Evolutionary conservation across 2,329 filamentous ascomycete species (phyloP).

Genomic region (Colletotrichum melonis): DNA sequence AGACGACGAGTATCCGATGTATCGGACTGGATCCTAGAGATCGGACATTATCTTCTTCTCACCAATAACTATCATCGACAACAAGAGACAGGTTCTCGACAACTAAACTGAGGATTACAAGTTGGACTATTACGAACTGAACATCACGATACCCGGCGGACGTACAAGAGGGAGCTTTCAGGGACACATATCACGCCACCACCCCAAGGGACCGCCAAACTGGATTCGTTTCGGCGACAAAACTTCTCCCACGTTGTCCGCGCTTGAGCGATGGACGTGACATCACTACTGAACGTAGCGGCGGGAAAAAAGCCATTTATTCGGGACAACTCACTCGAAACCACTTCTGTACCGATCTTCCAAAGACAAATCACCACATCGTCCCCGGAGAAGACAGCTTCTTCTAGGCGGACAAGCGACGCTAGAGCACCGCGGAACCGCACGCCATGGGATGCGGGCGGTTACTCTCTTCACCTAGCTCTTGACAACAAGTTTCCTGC

Average conservation of each 20-base stretch:
- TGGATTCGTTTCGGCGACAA: conserved; percentile 30
- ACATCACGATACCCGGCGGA: background rate
- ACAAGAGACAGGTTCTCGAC: background rate
- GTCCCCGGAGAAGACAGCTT: conserved; percentile 32
- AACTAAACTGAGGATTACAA: background rate
- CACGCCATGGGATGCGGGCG: conserved; percentile 63
- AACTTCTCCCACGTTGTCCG: conserved; percentile 30
- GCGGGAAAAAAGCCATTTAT: conserved; percentile 36
- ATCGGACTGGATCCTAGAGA: conserved; percentile 36
- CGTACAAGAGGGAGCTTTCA: background rate
- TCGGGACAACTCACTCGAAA: conserved; percentile 28
- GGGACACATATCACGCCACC: background rate
- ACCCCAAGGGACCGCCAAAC: conserved; percentile 28
- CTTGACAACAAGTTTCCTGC: conserved; percentile 50
- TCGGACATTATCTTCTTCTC: conserved; percentile 15
- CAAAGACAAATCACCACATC: conserved; percentile 18
- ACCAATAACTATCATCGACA: background rate
- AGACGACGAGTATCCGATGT: conserved; percentile 34
- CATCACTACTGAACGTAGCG: conserved; percentile 38
- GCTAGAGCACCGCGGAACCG: conserved; percentile 43
- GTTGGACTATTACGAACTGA: background rate
- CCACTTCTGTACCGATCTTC: conserved; percentile 19
- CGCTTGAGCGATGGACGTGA: conserved; percentile 39
- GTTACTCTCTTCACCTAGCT: conserved; percentile 58
- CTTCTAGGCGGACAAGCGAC: conserved; percentile 36